Conservation (phyloP, 2,329 filamentous ascomycete genomes). For the Aspergillus alliaceus region DNA sequence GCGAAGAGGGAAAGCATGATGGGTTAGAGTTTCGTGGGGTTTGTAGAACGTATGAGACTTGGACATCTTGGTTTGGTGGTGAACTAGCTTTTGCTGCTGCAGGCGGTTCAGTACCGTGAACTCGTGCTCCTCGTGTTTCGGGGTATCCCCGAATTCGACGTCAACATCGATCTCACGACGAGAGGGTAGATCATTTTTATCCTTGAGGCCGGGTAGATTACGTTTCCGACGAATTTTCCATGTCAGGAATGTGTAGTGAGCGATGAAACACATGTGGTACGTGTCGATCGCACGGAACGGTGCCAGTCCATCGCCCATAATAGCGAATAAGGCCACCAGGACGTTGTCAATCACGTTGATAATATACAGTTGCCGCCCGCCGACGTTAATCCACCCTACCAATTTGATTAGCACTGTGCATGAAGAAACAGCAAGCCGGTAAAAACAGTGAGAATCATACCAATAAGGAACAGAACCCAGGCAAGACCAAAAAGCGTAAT, state of each 20-base stretch:
- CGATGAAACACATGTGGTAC: slow-evolving; percentile 83
- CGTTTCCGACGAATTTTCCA: slow-evolving; percentile 66
- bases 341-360: slow-evolving; percentile 71
- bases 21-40: slow-evolving; percentile 79
- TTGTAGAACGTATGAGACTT: slow-evolving; percentile 89
- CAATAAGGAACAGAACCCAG: slow-evolving; percentile 90
- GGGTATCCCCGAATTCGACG: slow-evolving; percentile 44
- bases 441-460: slow-evolving; percentile 34
- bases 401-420: not conserved
- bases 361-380: slow-evolving; percentile 66
- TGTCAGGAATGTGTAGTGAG: slow-evolving; percentile 67
- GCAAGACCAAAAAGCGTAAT: slow-evolving; percentile 83
- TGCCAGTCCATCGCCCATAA: slow-evolving; percentile 69
- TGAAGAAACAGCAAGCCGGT: not conserved
- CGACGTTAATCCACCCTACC: slow-evolving; percentile 76
- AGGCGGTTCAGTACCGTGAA: slow-evolving; percentile 63
- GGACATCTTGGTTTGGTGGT: slow-evolving; percentile 77
- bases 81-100: slow-evolving; percentile 69
- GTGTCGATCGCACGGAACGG: slow-evolving; percentile 79
- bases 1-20: slow-evolving; percentile 73
- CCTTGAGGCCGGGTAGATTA: slow-evolving; percentile 60
- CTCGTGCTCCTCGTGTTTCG: slow-evolving; percentile 52
- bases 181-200: slow-evolving; percentile 68
- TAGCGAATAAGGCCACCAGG: slow-evolving; percentile 68
- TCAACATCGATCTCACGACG: slow-evolving; percentile 44